Conservation (phyloP, 2,329 filamentous ascomycete genomes). For the Parasarocladium wereldwijsianum region DNA sequence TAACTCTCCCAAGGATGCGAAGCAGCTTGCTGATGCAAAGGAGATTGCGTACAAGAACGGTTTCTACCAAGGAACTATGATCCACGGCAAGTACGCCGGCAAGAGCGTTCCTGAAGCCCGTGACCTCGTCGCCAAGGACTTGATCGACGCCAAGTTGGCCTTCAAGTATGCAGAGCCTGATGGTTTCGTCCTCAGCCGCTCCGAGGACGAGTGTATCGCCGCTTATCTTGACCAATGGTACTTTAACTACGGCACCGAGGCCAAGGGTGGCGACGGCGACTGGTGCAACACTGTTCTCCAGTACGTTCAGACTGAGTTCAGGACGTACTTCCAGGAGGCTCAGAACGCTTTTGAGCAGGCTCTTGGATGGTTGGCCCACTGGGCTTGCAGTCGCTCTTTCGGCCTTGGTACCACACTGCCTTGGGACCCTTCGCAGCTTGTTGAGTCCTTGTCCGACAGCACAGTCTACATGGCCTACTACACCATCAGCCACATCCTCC, state of each 20-base stretch:
- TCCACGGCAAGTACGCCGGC: constrained; percentile 76
- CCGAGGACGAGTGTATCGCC: constrained; percentile 84
- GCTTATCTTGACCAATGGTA: constrained; percentile 96
- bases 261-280: constrained; percentile 48
- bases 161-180: constrained; percentile 93
- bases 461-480: constrained; percentile 87
- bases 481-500: constrained; percentile 51
- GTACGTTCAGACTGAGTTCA: constrained; percentile 37
- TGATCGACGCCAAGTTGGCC: constrained; percentile 64
- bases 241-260: constrained; percentile 76
- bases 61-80: constrained; percentile 88
- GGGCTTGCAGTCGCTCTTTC: constrained; percentile 86
- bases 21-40: constrained; percentile 81
- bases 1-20: constrained; percentile 85
- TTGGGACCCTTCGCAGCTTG: constrained; percentile 82
- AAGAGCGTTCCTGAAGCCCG: constrained; percentile 78
- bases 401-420: constrained; percentile 88
- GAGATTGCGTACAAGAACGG: constrained; percentile 94
- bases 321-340: constrained; percentile 68
- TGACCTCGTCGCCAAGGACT: constrained; percentile 63
- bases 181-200: constrained; percentile 74
- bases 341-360: constrained; percentile 73
- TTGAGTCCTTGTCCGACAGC: constrained; percentile 82
- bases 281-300: constrained; percentile 50
- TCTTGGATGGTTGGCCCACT: constrained; percentile 84